These are phyloP conservation scores for Alternaria sp. DNA, from an alignment of 2,329 filamentous ascomycete genomes.

Conservation along the genomic window DNA sequence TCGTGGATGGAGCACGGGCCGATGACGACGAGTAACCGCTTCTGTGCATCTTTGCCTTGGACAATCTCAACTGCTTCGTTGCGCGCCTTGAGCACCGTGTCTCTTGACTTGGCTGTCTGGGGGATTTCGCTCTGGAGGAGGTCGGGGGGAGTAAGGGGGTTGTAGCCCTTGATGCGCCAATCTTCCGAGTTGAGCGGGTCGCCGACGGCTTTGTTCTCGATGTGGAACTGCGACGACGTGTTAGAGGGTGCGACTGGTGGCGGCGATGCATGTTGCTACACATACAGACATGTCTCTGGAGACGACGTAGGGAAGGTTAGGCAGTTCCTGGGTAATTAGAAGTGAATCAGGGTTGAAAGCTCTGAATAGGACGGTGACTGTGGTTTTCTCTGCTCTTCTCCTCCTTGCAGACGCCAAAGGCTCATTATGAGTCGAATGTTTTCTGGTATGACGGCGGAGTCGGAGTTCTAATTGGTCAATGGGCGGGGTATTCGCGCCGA, in stretches of 20 bases:
- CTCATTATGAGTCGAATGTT: slow-evolving; percentile 42
- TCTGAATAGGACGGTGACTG: slow-evolving; percentile 3
- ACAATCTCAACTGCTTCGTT: slow-evolving; percentile 69
- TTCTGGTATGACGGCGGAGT: slow-evolving; percentile 30
- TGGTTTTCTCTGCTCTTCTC: slow-evolving; percentile 14
- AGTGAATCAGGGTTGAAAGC: background rate
- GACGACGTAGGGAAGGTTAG: background rate
- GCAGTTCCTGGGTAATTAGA: background rate
- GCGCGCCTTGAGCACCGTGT: slow-evolving; percentile 67
- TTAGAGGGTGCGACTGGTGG: slow-evolving; percentile 18
- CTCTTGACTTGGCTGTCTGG: slow-evolving; percentile 59
- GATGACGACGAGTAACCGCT: slow-evolving; percentile 78
- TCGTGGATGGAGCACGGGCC: slow-evolving; percentile 98
- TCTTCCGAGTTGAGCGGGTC: slow-evolving; percentile 60
- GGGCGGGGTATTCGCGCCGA: slow-evolving; percentile 17
- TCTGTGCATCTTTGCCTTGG: slow-evolving; percentile 64
- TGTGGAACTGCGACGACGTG: slow-evolving; percentile 55
- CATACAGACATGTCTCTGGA: slow-evolving; percentile 40
- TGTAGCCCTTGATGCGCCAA: slow-evolving; percentile 77
- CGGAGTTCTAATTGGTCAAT: slow-evolving; percentile 40
- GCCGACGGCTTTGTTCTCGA: slow-evolving; percentile 60
- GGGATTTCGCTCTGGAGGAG: slow-evolving; percentile 93
- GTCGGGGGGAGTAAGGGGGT: slow-evolving; percentile 89
- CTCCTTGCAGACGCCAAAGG: slow-evolving; percentile 23
- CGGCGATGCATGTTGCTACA: slow-evolving; percentile 16